Conservation (phyloP, 768 basidiomycete species). For the Cystofilobasidium macerans region DNA sequence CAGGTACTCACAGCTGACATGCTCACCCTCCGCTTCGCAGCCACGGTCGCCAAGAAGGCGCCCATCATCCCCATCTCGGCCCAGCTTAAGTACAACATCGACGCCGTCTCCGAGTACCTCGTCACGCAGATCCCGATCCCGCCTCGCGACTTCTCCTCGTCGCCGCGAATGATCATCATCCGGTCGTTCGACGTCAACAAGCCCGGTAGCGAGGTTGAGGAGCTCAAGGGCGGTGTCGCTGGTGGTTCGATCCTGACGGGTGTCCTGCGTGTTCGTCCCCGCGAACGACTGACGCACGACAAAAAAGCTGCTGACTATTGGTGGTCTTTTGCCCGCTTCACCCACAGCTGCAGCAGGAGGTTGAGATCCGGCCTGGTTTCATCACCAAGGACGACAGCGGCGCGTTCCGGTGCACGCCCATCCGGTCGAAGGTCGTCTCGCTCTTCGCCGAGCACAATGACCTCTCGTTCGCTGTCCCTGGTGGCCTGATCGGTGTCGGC, state of each 20-base stretch:
- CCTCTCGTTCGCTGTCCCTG: conserved; percentile 88
- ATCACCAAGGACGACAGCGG: conserved; percentile 90
- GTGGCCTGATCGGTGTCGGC: conserved; percentile 95
- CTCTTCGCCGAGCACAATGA: conserved; percentile 92
- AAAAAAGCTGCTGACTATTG: too few species aligned
- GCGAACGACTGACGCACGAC: too few species aligned
- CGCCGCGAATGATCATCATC: conserved; percentile 92
- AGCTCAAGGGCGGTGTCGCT: conserved; percentile 94
- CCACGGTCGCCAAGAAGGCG: conserved; percentile 91
- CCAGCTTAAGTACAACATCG: conserved; percentile 97
- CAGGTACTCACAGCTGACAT: not conserved
- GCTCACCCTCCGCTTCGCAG: conserved; percentile 40
- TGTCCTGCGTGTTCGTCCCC: conserved; percentile 51
- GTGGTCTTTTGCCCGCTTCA: not conserved
- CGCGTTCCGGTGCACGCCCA: conserved; percentile 80
- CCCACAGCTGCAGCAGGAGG: conserved; percentile 62
- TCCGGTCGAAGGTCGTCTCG: conserved; percentile 80
- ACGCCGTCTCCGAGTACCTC: conserved; percentile 97
- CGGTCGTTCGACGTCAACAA: conserved; percentile 99
- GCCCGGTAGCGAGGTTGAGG: conserved; percentile 91
- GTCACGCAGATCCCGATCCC: conserved; percentile 94
- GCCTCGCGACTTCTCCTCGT: conserved; percentile 77
- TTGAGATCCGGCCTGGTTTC: conserved; percentile 94
- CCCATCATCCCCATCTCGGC: conserved; percentile 99
- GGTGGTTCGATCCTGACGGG: conserved; percentile 93